Conservation (phyloP, 169 alveolate genomes). For the Plasmodium gonderi region DNA sequence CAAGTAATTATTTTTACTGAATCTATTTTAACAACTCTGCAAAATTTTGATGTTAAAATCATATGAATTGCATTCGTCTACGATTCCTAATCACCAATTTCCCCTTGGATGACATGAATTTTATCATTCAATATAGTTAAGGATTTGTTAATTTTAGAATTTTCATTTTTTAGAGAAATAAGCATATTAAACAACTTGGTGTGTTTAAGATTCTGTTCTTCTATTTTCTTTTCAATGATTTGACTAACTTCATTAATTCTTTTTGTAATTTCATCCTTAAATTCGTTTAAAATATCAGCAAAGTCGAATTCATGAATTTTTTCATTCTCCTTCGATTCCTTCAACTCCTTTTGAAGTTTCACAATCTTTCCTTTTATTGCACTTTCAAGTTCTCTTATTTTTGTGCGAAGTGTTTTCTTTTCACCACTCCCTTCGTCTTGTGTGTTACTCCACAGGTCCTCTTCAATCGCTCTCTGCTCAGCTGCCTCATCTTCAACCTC, state of each 20-base stretch:
- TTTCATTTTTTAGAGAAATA: slow-evolving; percentile 36
- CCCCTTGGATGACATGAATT: slow-evolving; percentile 33
- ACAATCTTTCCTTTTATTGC: slow-evolving; percentile 3
- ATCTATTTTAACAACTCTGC: no score
- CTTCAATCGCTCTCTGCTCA: neutral
- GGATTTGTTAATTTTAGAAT: slow-evolving; percentile 12
- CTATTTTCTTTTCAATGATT: slow-evolving; percentile 14
- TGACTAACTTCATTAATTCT: slow-evolving; percentile 11
- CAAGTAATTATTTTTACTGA: no score
- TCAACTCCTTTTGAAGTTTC: slow-evolving; percentile 9
- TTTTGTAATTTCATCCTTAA: slow-evolving; percentile 21
- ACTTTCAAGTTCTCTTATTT: slow-evolving; percentile 29
- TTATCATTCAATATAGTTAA: slow-evolving; percentile 34
- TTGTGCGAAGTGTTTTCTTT: slow-evolving; percentile 6
- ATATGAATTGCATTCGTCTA: neutral
- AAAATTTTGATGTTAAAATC: no score
- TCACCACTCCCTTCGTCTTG: neutral
- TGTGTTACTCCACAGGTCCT: neutral
- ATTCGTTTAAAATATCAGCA: slow-evolving; percentile 14
- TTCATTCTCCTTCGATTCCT: slow-evolving; percentile 10
- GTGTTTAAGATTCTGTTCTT: slow-evolving; percentile 41
- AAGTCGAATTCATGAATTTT: slow-evolving; percentile 7
- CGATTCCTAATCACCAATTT: slow-evolving; percentile 31
- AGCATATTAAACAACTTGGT: slow-evolving; percentile 30
- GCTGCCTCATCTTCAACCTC: neutral